These are phyloP conservation scores for Colletotrichum lentis DNA, from an alignment of 2,329 filamentous ascomycete genomes.

Conservation along the genomic window DNA sequence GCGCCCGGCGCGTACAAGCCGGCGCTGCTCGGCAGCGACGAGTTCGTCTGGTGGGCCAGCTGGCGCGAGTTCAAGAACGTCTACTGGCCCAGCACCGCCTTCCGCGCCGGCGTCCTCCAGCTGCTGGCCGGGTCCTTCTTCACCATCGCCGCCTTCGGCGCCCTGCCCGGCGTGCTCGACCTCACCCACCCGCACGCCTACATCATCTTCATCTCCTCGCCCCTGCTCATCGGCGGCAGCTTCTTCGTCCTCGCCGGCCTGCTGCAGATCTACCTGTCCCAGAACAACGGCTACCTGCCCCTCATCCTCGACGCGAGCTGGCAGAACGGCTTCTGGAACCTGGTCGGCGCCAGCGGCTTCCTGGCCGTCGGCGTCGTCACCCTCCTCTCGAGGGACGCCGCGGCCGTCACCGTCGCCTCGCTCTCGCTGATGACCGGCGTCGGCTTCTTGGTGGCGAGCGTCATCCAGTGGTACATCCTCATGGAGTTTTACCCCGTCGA, in stretches of 20 bases:
- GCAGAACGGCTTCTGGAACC: constrained; percentile 35
- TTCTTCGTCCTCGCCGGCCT: constrained; percentile 29
- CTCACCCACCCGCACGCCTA: constrained; percentile 25
- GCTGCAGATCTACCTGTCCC: constrained; percentile 26
- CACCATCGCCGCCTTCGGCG: constrained; percentile 26
- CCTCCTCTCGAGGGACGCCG: constrained; percentile 12
- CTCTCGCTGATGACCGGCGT: constrained; percentile 25
- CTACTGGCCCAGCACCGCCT: constrained; percentile 23
- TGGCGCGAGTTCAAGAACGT: constrained; percentile 22
- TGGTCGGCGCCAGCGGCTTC: constrained; percentile 29
- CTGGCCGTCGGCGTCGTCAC: constrained; percentile 27
- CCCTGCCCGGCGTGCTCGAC: constrained; percentile 28
- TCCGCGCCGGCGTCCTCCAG: constrained; percentile 31
- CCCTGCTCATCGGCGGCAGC: constrained; percentile 30
- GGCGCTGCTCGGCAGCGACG: constrained; percentile 26
- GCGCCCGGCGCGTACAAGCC: constrained; percentile 32
- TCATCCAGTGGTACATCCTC: constrained; percentile 36
- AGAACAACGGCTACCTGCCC: constrained; percentile 30
- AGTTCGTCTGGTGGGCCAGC: constrained; percentile 25
- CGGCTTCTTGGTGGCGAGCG: constrained; percentile 22
- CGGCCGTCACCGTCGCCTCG: constrained; percentile 13
- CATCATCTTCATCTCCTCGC: constrained; percentile 29
- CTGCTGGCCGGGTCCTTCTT: constrained; percentile 23
- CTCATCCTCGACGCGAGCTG: constrained; percentile 28
- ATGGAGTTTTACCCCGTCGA: constrained; percentile 34